Conservation (phyloP, 2,329 filamentous ascomycete species). For the Akanthomyces muscarius region DNA sequence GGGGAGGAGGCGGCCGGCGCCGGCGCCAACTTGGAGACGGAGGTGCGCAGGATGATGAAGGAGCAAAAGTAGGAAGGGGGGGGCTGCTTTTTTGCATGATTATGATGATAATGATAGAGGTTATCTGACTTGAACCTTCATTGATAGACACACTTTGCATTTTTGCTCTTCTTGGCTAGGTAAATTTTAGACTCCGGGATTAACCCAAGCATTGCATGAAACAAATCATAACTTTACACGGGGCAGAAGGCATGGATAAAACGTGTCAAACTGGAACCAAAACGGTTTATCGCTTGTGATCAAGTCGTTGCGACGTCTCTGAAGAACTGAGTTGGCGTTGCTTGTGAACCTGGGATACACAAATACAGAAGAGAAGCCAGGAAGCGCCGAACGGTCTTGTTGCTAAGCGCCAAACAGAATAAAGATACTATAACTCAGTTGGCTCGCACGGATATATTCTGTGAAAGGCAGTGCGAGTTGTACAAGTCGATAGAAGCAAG, state of each 20-base stretch:
- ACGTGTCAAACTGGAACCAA: not conserved
- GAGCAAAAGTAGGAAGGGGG: constrained; percentile 21
- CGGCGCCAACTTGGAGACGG: constrained; percentile 38
- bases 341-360: too few relatives aligned
- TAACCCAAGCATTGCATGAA: not conserved
- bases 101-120: constrained; percentile 3
- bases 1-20: constrained; percentile 28
- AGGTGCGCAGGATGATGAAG: constrained; percentile 42
- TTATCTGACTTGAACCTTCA: not conserved
- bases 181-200: not conserved
- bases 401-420: too few relatives aligned
- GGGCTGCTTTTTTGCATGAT: not conserved
- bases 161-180: not conserved
- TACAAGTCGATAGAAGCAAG: too few relatives aligned
- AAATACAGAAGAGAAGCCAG: too few relatives aligned
- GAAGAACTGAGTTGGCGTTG: too few relatives aligned
- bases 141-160: not conserved
- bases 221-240: not conserved
- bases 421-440: too few relatives aligned
- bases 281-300: too few relatives aligned
- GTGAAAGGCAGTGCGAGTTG: too few relatives aligned
- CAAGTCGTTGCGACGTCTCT: too few relatives aligned
- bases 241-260: not conserved
- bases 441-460: too few relatives aligned
- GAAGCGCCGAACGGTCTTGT: too few relatives aligned